Evolutionary conservation across 2,329 filamentous ascomycete genomes (phyloP), one percentile per base, ranked within the genome.

Genomic region (Paraphoma sp.): DNA sequence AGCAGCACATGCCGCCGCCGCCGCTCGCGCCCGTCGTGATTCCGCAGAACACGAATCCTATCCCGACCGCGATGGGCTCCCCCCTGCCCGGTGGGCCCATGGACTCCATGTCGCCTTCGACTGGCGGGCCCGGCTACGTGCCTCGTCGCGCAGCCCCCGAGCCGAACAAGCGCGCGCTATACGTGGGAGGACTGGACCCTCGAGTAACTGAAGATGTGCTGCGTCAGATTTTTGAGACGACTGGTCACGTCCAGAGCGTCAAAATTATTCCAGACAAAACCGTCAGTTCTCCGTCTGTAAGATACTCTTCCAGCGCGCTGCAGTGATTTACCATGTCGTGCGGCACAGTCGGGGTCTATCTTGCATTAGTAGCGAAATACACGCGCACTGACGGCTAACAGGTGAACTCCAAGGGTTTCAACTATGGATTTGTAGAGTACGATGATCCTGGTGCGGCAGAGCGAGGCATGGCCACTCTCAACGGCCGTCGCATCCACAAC

Each of bases 181-280:
- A 99, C 73, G 92, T 99, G 56, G 95, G 95, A 62, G 95, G 95
- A 53, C 83, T 99, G 67, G 95, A 99, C 77, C 92, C 93, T 70
- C 87, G 95, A 65, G 94, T 98, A 61, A 97, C 94, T 31, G 94
- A 98, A 80, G 94, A 98, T 75, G 92, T 98, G 54, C 81, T 98
- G 77, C 92, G 93, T 74, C 94, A 98, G 79, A 98, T 98, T 71
- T 99, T 99, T 74, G 95, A 99, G 83, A 99, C 95, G 6, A 97
- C 93, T 57, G 95, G 95, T 54, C 95, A 99, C 80, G 95, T 99
- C 64, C 90, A 97, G 81, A 97, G 92, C 74, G 95, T 99, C 76
- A 99, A 99, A 85, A 97, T 99, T 75, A 99, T 99, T 77, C 95
- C 95, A 50, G 95, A 99, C 84, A 99, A 99, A 86, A 99, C 97